Evolutionary conservation across 108 stramenopile genomes (phyloP).

Genomic region (Schizochytrium sp.): DNA sequence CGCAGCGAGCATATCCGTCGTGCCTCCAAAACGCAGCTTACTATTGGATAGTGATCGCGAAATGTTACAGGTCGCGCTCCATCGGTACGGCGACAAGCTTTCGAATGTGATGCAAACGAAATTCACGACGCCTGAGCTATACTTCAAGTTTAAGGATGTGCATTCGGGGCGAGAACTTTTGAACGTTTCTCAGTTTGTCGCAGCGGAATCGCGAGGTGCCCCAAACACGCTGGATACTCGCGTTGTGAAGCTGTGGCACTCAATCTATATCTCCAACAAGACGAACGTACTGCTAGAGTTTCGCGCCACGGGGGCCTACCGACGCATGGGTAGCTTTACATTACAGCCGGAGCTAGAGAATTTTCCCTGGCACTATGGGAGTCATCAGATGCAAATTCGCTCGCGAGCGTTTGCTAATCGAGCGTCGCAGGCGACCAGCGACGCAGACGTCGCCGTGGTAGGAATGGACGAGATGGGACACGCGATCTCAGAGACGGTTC

Average conservation of each 20-base stretch:
- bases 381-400: not conserved
- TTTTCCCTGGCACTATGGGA: not conserved
- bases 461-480: not conserved
- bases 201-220: not conserved
- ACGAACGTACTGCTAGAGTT: not conserved
- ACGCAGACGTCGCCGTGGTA: not conserved
- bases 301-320: not conserved
- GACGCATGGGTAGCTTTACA: not conserved
- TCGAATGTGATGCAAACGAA: not conserved
- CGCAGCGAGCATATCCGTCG: not conserved
- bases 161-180: not conserved
- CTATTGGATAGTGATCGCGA: not conserved
- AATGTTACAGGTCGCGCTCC: not conserved
- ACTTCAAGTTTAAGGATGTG: not conserved
- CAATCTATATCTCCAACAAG: not conserved
- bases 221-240: not conserved
- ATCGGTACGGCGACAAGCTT: not conserved
- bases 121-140: not conserved
- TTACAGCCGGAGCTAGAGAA: not conserved
- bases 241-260: not conserved
- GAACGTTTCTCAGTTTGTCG: not conserved
- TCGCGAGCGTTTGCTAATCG: not conserved
- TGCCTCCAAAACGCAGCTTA: not conserved
- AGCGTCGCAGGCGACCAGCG: not conserved
- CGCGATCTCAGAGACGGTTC: not conserved